Conservation (phyloP, 768 basidiomycete genomes). For the Artomyces pyxidatus region DNA sequence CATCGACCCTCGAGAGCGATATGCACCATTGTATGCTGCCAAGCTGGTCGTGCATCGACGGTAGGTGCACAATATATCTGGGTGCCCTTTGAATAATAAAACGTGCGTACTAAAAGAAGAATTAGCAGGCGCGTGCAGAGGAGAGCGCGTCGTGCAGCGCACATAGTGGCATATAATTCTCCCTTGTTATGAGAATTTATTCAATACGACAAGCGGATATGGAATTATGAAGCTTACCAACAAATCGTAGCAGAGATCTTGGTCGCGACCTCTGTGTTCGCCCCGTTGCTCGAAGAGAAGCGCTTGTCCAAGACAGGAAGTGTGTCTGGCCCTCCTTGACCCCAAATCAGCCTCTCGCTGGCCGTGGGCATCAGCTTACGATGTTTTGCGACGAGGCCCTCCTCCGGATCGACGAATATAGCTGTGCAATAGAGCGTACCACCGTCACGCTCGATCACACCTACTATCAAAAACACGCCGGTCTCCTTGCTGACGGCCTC, state of each 20-base stretch:
- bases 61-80: slow-evolving; percentile 62
- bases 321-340: slow-evolving; percentile 46
- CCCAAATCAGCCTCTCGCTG: slow-evolving; percentile 54
- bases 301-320: slow-evolving; percentile 38
- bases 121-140: not conserved
- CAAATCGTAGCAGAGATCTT: slow-evolving; percentile 52
- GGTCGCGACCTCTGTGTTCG: slow-evolving; percentile 22
- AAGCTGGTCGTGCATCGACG: slow-evolving; percentile 48
- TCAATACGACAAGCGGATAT: not conserved
- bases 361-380: slow-evolving; percentile 60
- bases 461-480: slow-evolving; percentile 48
- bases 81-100: slow-evolving; percentile 51
- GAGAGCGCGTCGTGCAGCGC: slow-evolving; percentile 16
- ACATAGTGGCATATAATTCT: slow-evolving; percentile 64
- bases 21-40: slow-evolving; percentile 52
- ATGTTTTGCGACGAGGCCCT: slow-evolving; percentile 47
- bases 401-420: slow-evolving; percentile 43
- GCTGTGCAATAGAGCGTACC: slow-evolving; percentile 58
- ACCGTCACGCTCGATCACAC: slow-evolving; percentile 49
- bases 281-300: slow-evolving; percentile 23
- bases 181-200: slow-evolving; percentile 31
- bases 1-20: slow-evolving; percentile 63
- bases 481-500: slow-evolving; percentile 40
- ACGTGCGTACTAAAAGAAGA: slow-evolving; percentile 38
- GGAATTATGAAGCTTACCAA: slow-evolving; percentile 32